Conservation (phyloP, 352 stramenopile species). For the Phytopythium helicoides region DNA sequence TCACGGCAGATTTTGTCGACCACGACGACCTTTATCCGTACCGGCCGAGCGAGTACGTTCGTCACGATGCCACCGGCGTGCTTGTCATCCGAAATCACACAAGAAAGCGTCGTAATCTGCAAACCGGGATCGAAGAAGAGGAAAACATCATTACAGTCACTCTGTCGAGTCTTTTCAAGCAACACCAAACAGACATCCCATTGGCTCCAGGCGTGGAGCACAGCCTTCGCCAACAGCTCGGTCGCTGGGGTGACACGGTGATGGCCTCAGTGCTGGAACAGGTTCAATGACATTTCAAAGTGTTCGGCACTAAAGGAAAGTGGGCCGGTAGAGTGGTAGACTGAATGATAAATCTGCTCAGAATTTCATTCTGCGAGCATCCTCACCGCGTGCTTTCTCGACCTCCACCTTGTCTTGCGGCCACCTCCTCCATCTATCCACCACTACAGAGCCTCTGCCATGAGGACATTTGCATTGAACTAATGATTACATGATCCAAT, state of each 20-base stretch:
- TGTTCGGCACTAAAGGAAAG: too few species aligned
- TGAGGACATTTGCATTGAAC: too few species aligned
- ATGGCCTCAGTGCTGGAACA: slow-evolving; percentile 7
- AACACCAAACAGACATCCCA: slow-evolving; percentile 13
- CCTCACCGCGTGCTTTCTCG: too few species aligned
- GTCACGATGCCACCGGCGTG: slow-evolving; percentile 24
- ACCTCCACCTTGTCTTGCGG: too few species aligned
- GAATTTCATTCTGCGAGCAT: too few species aligned
- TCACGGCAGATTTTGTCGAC: slow-evolving; percentile 32
- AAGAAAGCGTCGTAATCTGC: slow-evolving; percentile 6
- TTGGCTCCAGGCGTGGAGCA: slow-evolving; percentile 22
- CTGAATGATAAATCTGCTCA: too few species aligned
- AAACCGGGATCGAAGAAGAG: slow-evolving; percentile 3
- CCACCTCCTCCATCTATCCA: too few species aligned
- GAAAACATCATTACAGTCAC: slow-evolving; percentile 30
- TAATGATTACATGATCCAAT: too few species aligned
- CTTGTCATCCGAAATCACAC: slow-evolving; percentile 19
- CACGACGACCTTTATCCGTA: slow-evolving; percentile 43
- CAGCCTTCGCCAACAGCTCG: slow-evolving; percentile 36
- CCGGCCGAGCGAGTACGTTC: slow-evolving; percentile 17
- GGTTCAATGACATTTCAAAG: too few species aligned
- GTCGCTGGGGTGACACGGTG: slow-evolving; percentile 47
- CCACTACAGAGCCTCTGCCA: too few species aligned
- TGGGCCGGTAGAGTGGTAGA: too few species aligned
- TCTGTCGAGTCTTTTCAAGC: slow-evolving; percentile 23